These are phyloP conservation scores for Spizellomyces punctatus DNA, from an alignment of 192 early-diverging fungal species.

Conservation along the genomic window DNA sequence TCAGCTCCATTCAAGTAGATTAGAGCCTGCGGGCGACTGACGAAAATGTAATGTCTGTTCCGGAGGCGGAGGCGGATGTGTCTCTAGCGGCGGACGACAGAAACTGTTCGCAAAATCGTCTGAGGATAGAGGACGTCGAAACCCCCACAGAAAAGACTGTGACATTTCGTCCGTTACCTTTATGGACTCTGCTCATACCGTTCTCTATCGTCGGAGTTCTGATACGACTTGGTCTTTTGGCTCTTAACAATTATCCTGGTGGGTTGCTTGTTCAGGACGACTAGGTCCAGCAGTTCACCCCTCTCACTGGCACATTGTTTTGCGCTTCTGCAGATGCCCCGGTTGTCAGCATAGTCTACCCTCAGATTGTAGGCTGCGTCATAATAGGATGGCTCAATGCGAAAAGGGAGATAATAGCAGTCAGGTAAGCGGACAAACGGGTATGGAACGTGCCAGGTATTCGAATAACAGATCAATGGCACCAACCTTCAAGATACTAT, in stretches of 20 bases:
- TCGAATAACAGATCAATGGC: neutral
- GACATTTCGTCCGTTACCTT: constrained; percentile 6
- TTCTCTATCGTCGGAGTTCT: constrained; percentile 27
- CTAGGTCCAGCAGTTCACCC: neutral
- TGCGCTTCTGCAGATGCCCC: constrained; percentile 13
- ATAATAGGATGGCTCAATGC: constrained; percentile 33
- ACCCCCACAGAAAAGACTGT: too few relatives aligned
- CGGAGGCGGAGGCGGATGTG: too few relatives aligned
- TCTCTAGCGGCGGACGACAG: too few relatives aligned
- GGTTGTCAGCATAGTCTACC: constrained; percentile 25
- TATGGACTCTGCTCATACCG: constrained; percentile 1
- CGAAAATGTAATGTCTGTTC: too few relatives aligned
- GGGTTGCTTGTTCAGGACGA: neutral
- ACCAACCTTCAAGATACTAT: constrained; percentile 13
- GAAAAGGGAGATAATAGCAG: constrained; percentile 12
- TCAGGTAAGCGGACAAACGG: neutral
- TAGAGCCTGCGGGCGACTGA: too few relatives aligned
- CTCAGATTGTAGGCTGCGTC: constrained; percentile 40
- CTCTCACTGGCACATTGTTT: neutral
- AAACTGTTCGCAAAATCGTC: too few relatives aligned
- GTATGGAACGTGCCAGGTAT: neutral
- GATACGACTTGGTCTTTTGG: constrained; percentile 23
- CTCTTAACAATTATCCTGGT: constrained; percentile 24
- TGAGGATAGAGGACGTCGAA: too few relatives aligned
- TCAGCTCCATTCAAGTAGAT: too few relatives aligned